These are phyloP conservation scores for Cardamine occulta DNA, from an alignment of 345 rosid genomes.

Conservation along the genomic window DNA sequence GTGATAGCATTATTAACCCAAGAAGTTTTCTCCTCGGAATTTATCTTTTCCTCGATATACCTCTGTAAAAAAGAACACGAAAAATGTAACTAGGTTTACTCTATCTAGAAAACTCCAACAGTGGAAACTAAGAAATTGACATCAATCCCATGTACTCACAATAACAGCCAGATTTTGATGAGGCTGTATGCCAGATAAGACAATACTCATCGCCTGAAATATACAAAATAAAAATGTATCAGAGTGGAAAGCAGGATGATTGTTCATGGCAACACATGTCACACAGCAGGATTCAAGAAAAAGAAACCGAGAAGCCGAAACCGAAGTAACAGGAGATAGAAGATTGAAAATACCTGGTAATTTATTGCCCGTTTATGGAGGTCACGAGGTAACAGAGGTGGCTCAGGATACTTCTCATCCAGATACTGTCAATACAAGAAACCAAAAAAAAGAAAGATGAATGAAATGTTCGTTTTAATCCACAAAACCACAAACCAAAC, in stretches of 20 bases:
- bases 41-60: constrained; percentile 58
- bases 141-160: constrained; percentile 47
- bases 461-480: not conserved
- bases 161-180: constrained; percentile 65
- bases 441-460: not conserved
- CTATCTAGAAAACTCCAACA: not conserved
- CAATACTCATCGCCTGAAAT: constrained; percentile 71
- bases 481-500: not conserved
- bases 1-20: constrained; percentile 62
- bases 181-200: constrained; percentile 83
- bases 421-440: constrained; percentile 53
- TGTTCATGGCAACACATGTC: constrained; percentile 8
- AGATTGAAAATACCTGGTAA: constrained; percentile 56
- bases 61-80: constrained; percentile 44
- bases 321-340: not conserved
- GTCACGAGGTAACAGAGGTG: constrained; percentile 68
- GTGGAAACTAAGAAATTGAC: not conserved
- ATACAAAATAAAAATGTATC: not conserved
- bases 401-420: constrained; percentile 83
- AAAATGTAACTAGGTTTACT: not conserved
- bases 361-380: constrained; percentile 63
- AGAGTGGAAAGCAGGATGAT: not conserved
- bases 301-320: not conserved
- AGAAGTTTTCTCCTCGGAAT: constrained; percentile 51
- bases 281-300: not conserved